Evolutionary conservation across 192 early-diverging fungal species (phyloP).

Genomic region (Coemansia sp.): DNA sequence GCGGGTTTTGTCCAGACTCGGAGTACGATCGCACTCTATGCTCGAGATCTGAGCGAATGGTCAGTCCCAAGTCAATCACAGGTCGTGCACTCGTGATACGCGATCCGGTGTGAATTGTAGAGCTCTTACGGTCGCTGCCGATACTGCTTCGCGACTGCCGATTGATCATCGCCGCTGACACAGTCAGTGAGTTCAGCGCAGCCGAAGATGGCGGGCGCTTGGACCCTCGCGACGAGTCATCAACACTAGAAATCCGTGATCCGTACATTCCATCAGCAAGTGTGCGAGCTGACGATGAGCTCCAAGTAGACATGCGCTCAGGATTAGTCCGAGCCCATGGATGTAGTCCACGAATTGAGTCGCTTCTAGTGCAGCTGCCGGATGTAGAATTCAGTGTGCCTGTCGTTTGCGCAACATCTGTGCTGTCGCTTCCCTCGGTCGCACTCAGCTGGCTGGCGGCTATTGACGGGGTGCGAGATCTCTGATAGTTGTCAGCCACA

Average conservation of each 20-base stretch:
- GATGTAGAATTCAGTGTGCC: background rate
- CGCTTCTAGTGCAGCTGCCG: conserved; percentile 3
- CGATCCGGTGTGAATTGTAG: background rate
- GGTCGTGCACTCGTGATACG: conserved; percentile 16
- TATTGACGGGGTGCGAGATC: conserved; percentile 31
- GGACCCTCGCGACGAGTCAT: conserved; percentile 21
- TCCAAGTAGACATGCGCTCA: conserved; percentile 53
- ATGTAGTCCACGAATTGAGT: conserved; percentile 11
- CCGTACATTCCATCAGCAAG: conserved; percentile 28
- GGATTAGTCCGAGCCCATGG: conserved; percentile 24
- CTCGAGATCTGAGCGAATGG: conserved; percentile 45
- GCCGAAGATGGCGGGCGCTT: conserved; percentile 25
- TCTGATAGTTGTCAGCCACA: background rate
- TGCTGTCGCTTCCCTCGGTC: conserved; percentile 20
- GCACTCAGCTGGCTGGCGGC: conserved; percentile 31
- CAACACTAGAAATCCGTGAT: conserved; percentile 20
- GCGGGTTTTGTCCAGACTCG: conserved; percentile 32
- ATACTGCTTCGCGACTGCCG: conserved; percentile 10
- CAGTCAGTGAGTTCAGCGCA: conserved; percentile 34
- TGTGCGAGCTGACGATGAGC: conserved; percentile 43
- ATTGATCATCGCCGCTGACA: conserved; percentile 29
- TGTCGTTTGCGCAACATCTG: conserved; percentile 7
- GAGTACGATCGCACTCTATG: conserved; percentile 50
- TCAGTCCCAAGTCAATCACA: conserved; percentile 39
- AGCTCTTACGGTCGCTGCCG: conserved; percentile 4